Evolutionary conservation across 1,139 yeast genomes (phyloP), one percentile per base, ranked within the genome.

Genomic region (Pneumocystis canis): DNA sequence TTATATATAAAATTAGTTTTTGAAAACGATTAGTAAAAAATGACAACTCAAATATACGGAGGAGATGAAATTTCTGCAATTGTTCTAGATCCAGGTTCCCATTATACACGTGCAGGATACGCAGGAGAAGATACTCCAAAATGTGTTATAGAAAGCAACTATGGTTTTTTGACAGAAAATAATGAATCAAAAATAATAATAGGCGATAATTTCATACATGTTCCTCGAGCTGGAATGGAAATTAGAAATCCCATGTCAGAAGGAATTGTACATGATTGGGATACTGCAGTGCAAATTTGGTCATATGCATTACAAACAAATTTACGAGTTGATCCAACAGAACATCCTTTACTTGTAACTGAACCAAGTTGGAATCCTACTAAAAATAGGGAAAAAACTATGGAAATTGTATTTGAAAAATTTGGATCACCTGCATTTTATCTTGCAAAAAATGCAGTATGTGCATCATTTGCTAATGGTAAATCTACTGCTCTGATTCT

Each of bases 61-160:
- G 65, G 65, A 41, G 65, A 63, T 47, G 65, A 75, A 63, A 73
- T 92, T 66, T 84, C 89, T 67, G 96, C 98, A 47, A 79, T 92
- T 6, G 95, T 92, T 33, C 78, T 92, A 41, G 98, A 92, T 72
- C 90, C 96, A 0, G 97, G 98, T 32, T 84, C 96, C 11, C 82
- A 79, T 68, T 77, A 82, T 66, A 89, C 97, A 3, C 82, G 94
- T 64, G 82, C 87, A 31, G 98, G 98, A 1, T 90, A 83, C 73
- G 95, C 97, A 4, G 98, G 98, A 9, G 95, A 89, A 67, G 98
- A 92, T 73, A 81, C 84, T 65, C 98, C 98, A 6, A 83, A 86
- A 67, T 77, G 85, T 1, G 83, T 86, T 53, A 74, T 86, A 5
- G 88, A 96, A 1, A 85, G 96, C 0, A 64, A 62, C 60, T 75